phyloP scores from a whole-genome alignment of 2,329 filamentous ascomycete species.

The Colletotrichum sp. region DNA sequence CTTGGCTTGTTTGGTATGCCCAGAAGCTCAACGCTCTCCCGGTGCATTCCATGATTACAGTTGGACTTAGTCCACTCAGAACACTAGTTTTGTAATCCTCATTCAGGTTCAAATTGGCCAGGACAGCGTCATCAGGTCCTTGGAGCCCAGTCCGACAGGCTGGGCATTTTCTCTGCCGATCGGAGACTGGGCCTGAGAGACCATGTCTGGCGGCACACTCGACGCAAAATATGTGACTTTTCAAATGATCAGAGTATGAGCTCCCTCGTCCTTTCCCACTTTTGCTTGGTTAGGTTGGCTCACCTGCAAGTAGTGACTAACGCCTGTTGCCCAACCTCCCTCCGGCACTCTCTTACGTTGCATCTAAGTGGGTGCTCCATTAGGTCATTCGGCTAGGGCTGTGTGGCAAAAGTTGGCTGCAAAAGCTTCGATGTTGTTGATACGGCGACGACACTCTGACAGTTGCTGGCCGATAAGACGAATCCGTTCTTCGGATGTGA shows the following conservation, averaged over 20 bases:
- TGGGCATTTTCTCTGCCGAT: conserved; percentile 67
- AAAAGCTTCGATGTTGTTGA: background rate
- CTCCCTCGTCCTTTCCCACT: too few relatives aligned
- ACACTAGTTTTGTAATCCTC: conserved; percentile 92
- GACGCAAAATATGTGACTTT: conserved; percentile 78
- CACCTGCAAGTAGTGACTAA: conserved; percentile 91
- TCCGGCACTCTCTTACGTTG: conserved; percentile 80
- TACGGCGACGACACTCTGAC: background rate
- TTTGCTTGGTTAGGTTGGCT: background rate
- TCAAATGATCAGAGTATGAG: background rate
- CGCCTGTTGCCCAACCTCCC: conserved; percentile 70
- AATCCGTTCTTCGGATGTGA: background rate
- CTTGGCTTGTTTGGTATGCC: conserved; percentile 84
- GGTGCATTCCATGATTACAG: conserved; percentile 85
- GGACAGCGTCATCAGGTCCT: conserved; percentile 77
- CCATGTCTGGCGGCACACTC: conserved; percentile 72
- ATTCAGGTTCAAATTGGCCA: conserved; percentile 74
- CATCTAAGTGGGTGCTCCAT: conserved; percentile 83
- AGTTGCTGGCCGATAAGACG: background rate
- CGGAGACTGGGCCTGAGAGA: conserved; percentile 59
- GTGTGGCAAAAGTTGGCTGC: background rate
- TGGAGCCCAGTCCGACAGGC: conserved; percentile 73
- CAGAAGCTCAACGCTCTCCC: conserved; percentile 82
- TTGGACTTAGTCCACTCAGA: conserved; percentile 81
- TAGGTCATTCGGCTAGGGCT: background rate